A percentile compares a stretch with the other conserved stretches of the same genome.
Evolutionary conservation across 1,284 basidiomycete species (phyloP).

Genomic region (Sanguinoderma infundibulare): DNA sequence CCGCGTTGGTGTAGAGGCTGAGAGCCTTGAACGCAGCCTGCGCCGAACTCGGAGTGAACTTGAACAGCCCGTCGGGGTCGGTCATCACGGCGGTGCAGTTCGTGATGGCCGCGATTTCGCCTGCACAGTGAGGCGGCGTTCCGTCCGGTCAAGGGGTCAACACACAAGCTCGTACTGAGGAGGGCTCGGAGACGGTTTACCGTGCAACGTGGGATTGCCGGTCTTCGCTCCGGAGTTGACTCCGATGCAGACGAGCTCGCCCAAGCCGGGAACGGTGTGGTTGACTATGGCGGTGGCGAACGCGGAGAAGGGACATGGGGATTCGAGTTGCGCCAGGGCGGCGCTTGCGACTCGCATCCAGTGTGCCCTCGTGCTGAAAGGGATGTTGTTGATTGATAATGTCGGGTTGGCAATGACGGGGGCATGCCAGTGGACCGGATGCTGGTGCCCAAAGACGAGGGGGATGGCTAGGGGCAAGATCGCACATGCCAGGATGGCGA

Average conservation of each 20-base stretch:
- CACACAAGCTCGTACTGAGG: background rate
- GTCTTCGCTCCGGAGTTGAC: constrained; percentile 14
- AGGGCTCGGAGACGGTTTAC: background rate
- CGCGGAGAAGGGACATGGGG: constrained; percentile 18
- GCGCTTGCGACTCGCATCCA: constrained; percentile 22
- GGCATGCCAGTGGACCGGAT: background rate
- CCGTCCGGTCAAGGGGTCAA: no score
- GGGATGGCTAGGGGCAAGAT: background rate
- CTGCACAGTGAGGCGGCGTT: no score
- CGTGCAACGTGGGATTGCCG: constrained; percentile 18
- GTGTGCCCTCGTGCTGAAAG: constrained; percentile 12
- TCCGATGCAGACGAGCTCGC: constrained; percentile 23
- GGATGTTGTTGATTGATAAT: constrained; percentile 15
- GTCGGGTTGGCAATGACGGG: constrained; percentile 6
- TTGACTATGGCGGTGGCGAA: constrained; percentile 24
- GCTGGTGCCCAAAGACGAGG: background rate
- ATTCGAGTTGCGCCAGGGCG: constrained; percentile 13
- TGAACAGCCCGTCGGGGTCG: constrained; percentile 19
- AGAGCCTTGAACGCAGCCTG: constrained; percentile 17
- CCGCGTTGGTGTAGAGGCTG: constrained; percentile 24
- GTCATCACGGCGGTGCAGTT: constrained; percentile 24
- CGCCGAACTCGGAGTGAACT: constrained; percentile 10
- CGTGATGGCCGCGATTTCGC: constrained; percentile 22
- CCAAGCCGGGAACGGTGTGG: constrained; percentile 15
- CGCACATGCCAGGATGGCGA: background rate